phyloP scores from a whole-genome alignment of 2,329 filamentous ascomycete genomes.

The Coniochaeta ligniaria region DNA sequence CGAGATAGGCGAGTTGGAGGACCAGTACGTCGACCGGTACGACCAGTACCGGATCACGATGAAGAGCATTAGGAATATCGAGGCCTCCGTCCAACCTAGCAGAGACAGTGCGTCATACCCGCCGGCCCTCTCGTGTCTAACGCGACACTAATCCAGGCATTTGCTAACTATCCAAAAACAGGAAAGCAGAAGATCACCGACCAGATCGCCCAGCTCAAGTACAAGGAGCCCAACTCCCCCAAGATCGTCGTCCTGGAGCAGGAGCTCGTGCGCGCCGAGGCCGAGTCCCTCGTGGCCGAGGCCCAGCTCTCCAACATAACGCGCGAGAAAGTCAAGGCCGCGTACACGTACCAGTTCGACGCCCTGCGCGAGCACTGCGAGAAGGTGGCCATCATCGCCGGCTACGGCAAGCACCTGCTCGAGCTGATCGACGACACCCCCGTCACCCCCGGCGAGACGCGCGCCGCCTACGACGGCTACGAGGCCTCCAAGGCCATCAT shows the following conservation, averaged over 20 bases:
- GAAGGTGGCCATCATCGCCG: slow-evolving; percentile 96
- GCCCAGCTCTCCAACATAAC: slow-evolving; percentile 99
- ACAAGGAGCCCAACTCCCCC: slow-evolving; percentile 98
- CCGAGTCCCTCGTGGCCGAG: slow-evolving; percentile 97
- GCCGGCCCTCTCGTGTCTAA: background rate
- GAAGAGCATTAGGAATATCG: slow-evolving; percentile 99
- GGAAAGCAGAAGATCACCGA: slow-evolving; percentile 99
- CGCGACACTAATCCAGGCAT: background rate
- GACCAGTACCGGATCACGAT: slow-evolving; percentile 99
- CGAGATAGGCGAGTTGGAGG: slow-evolving; percentile 96
- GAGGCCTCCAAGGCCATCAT: slow-evolving; percentile 98
- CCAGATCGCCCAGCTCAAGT: slow-evolving; percentile 97
- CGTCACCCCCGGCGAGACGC: slow-evolving; percentile 93
- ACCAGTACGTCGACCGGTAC: slow-evolving; percentile 97
- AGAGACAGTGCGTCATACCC: slow-evolving; percentile 67
- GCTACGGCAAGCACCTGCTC: slow-evolving; percentile 96
- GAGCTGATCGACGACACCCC: slow-evolving; percentile 95
- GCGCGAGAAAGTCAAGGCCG: slow-evolving; percentile 97
- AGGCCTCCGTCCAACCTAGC: slow-evolving; percentile 95
- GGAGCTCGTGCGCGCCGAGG: slow-evolving; percentile 95
- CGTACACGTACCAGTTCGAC: slow-evolving; percentile 97
- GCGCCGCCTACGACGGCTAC: slow-evolving; percentile 93
- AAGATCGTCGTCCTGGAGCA: slow-evolving; percentile 98
- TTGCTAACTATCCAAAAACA: slow-evolving; percentile 25
- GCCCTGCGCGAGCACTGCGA: slow-evolving; percentile 95